A percentile compares a stretch with the other conserved stretches of the same genome.
Conservation (phyloP, 768 basidiomycete species). For the Calocera viscosa region DNA sequence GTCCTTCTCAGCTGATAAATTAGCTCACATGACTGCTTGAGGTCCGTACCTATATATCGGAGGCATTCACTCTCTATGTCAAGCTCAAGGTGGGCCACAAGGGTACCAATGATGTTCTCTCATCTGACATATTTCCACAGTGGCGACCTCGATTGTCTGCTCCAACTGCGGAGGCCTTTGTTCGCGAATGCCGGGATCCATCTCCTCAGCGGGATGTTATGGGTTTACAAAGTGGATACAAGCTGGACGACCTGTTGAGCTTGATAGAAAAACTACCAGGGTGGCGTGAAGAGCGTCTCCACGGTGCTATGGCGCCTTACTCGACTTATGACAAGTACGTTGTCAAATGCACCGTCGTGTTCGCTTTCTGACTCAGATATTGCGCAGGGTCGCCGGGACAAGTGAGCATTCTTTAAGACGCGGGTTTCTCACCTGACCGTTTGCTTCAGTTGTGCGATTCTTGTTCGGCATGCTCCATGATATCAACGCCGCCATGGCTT, state of each 20-base stretch:
- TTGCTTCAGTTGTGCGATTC: constrained; percentile 34
- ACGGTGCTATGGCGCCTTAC: constrained; percentile 68
- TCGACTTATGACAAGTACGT: constrained; percentile 70
- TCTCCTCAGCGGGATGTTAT: constrained; percentile 57
- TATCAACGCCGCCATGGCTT: constrained; percentile 59
- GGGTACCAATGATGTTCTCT: not conserved
- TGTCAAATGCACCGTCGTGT: constrained; percentile 17
- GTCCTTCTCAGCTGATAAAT: constrained; percentile 18
- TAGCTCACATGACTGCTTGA: constrained; percentile 22
- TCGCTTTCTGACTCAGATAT: not conserved
- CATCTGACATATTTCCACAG: constrained; percentile 27
- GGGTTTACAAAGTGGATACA: constrained; percentile 54
- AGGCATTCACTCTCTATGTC: constrained; percentile 56
- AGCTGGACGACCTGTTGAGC: constrained; percentile 44
- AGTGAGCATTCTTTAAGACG: not conserved
- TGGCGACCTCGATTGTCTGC: constrained; percentile 52
- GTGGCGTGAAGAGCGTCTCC: constrained; percentile 58
- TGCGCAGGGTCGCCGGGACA: not conserved
- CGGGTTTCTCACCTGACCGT: not conserved
- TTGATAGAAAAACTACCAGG: constrained; percentile 51
- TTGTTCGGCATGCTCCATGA: constrained; percentile 62
- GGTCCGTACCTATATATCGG: constrained; percentile 66
- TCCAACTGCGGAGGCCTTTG: constrained; percentile 49
- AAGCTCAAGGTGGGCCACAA: constrained; percentile 48
- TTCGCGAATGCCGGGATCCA: constrained; percentile 49